Evolutionary conservation across 1,284 basidiomycete genomes (phyloP).

Genomic region (Butyriboletus appendiculatus): DNA sequence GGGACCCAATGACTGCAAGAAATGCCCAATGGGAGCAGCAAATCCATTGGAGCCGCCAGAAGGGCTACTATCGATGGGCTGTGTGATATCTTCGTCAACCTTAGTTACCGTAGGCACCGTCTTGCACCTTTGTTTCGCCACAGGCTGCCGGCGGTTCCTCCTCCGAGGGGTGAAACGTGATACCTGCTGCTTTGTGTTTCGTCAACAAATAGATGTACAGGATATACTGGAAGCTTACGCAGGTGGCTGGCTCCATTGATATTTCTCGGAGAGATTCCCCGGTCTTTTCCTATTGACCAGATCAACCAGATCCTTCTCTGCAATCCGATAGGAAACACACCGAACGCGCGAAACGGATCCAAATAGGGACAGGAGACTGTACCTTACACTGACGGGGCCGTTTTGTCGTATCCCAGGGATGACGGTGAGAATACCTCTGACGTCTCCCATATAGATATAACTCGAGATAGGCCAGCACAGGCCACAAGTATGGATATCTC

Average conservation of each 20-base stretch:
- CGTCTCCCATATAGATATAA: constrained; percentile 12
- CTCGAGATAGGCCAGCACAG: constrained; percentile 23
- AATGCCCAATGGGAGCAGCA: neutral
- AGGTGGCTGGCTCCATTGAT: neutral
- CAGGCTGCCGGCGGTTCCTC: neutral
- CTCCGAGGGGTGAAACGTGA: neutral
- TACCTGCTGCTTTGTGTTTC: neutral
- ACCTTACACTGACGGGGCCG: accelerated
- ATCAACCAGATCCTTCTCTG: neutral
- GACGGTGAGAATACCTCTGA: neutral
- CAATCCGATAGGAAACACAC: constrained; percentile 8
- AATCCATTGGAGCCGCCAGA: neutral
- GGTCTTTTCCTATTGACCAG: constrained; percentile 3
- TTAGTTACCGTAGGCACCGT: neutral
- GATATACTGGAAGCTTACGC: constrained; percentile 4
- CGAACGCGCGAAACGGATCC: constrained; percentile 4
- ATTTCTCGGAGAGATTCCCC: constrained; percentile 7
- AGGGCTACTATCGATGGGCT: neutral
- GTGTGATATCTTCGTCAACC: neutral
- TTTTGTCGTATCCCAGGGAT: too few species aligned
- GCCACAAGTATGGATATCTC: constrained; percentile 22
- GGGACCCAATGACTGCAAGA: constrained; percentile 7
- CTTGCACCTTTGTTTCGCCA: neutral
- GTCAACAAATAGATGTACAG: neutral
- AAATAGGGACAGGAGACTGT: constrained; percentile 10